Base-by-base conservation (phyloP, 495 filamentous ascomycete genomes). In the Penicillium taxi region DNA sequence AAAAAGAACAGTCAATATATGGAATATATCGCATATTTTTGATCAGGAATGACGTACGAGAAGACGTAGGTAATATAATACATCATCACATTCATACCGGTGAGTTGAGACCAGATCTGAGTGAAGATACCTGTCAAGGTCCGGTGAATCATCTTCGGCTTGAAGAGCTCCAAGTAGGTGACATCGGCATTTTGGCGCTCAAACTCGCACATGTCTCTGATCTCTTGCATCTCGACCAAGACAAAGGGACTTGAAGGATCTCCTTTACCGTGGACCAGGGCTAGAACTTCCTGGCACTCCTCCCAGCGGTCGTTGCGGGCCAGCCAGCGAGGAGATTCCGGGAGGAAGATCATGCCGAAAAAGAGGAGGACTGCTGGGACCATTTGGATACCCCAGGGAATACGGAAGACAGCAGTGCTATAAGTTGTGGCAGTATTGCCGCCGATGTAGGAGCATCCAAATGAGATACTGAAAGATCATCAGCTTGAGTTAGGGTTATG, bases 31-130 rank as follows among this genome's bases (percentile, higher is more conserved):
- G n/a, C n/a, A n/a, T n/a, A n/a, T n/a, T n/a, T n/a, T n/a, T n/a
- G n/a, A n/a, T n/a, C n/a, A n/a, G n/a, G n/a, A n/a, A n/a, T n/a
- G n/a, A n/a, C n/a, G n/a, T 12, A 14, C 11, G 4, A 22, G 12
- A 17, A 22, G 5, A 41, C 38, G 12, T 19, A 41, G n/a, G n/a
- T n/a, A n/a, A n/a, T n/a, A n/a, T n/a, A n/a, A n/a, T n/a, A n/a
- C n/a, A 69, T 82, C 79, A 84, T 84, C 9, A 84, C 80, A 49
- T 84, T 85, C 75, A 84, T 83, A 17, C 82, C 82, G 2, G 80
- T 81, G 17, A 86, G 59, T 45, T 86, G 82, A 23, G 73, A 75
- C 82, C 82, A 86, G 46, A 86, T 78, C 54, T 85, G 82, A 0
- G 72, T 78, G 47, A 82, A 83, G 14, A 86, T 41, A 35, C 79